Base-by-base conservation (phyloP, 202 grass and related monocot species). In the Panicum hallii region DNA sequence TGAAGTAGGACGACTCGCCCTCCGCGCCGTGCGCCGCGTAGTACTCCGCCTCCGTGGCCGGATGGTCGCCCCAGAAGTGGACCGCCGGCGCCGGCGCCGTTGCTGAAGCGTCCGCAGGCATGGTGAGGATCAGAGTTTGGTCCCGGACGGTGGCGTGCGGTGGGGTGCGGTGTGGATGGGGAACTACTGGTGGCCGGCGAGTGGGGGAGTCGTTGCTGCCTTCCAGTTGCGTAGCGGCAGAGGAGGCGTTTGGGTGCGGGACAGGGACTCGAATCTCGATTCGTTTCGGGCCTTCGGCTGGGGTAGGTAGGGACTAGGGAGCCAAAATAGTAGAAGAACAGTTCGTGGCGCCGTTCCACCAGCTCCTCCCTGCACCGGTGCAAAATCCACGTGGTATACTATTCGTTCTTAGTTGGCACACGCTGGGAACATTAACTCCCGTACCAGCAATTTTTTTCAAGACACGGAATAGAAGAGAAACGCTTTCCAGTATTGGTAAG, bases 1-100 rank as follows among this genome's bases (percentile, higher is more conserved):
- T 81, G 86, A 86, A 97, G 84, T 90, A 88, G 69, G 82, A 87
- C 2, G 75, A 68, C 78, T 79, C 74, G 87, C 84, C 90, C 43
- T 89, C 80, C 74, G 75, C 82, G 30, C 95, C 85, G 5, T 87
- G 89, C 23, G 88, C 70, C 41, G 92, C 90, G 72, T 95, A 97
- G 90, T 85, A 97, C 4, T 86, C 90, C 8, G 77, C 75, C 83
- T 97, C 92, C 67, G 86, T 91, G 40, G 87, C 89, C 58, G 92
- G 95, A 13, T 85, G 48, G n/a, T 93, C 89, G 55, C 95, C 95
- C 95, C 95, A 97, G 85, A 97, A 94, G 72, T 94, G 44, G 30
- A 75, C 46, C 0, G 43, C 30, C 72, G 60, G 74, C 53, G 17
- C 42, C 77, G 23, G 74, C 53, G 17, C 42, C 77, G 23, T 50